Base-by-base conservation (phyloP, 2,329 filamentous ascomycete genomes). In the Fusarium metavorans region DNA sequence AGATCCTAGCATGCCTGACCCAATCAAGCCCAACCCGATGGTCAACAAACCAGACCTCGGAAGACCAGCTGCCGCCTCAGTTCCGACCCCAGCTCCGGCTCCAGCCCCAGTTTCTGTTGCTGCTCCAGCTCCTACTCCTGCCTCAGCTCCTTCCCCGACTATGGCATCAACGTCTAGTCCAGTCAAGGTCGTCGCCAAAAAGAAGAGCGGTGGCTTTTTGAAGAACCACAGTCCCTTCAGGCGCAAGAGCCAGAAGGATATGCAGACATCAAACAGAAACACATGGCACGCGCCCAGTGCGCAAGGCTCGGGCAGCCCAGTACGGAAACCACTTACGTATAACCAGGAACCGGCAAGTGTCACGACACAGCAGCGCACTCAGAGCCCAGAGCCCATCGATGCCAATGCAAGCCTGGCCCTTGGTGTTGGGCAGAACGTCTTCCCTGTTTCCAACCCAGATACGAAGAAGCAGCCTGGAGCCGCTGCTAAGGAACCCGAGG, bases 371-470 rank as follows among this genome's bases (percentile, higher is more conserved):
- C 85, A 88, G 43, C 84, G 87, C 18, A 85, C 86, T 10, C 84
- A 85, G 16, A 97, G 95, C 78, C 95, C 94, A 5, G 94, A 97
- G 63, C 93, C 94, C 1, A 95, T 97, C 41, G 97, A 98, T 80
- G 95, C 96, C 66, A 92, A 97, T 72, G 95, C 96, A 43, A 98
- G 93, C 81, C 92, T 98, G 78, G 96, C 97, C 71, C 88, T 99
- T 32, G 98, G 98, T 78, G 91, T 99, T 64, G 97, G 97, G 9
- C 95, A 97, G 78, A 99, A 99, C 78, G 95, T 99, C 13, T 98
- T 99, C 79, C 92, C 97, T 66, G 96, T 99, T 11, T 93, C 94
- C 14, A 93, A 93, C 10, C 92, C 94, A 0, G 94, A 96, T 69
- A 89, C 88, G 74, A 88, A 88, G 72, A 79, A 81, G 23, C 74